Base-by-base conservation (phyloP, 192 early-diverging fungal species). In the Phycomyces blakesleeanus region DNA sequence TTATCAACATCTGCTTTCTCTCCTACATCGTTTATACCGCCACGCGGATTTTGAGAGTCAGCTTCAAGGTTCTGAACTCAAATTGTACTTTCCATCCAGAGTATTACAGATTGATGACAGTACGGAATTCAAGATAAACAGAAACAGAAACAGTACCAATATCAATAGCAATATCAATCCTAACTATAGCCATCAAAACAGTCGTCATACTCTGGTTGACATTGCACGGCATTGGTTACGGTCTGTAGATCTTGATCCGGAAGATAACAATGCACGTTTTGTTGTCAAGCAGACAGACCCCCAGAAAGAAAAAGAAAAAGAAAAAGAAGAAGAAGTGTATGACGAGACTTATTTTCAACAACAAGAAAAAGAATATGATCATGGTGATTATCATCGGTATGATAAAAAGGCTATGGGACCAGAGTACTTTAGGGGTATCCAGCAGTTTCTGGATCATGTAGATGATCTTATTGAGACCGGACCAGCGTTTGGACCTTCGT, bases 371-470 rank as follows among this genome's bases (percentile, higher is more conserved):
- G n/a, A n/a, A n/a, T n/a, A n/a, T n/a, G n/a, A n/a, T n/a, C n/a
- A n/a, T n/a, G n/a, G n/a, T n/a, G n/a, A n/a, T n/a, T n/a, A n/a
- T n/a, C n/a, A n/a, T 10, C 57, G 29, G 7, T 7, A 34, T 34
- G 29, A n/a, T n/a, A n/a, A n/a, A n/a, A n/a, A 34, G 29, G 7
- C 42, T 18, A 38, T 74, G 18, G 72, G 68, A 8, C 73, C 58
- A 16, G 73, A 69, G 18, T 75, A 75, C 41, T 75, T 75, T 56
- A 49, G 61, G 50, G 63, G 68, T 12, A 56, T 75, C 10, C 73
- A 70, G 12, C 41, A 61, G 52, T 75, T 75, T 59, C 53, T 75
- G 38, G 68, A 70, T 41, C 58, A 66, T 26, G 63, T 70, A 4
- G 73, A 75, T 63, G 64, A 70, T 44, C 41, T 75, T 26, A 67